A percentile compares a stretch with the other conserved stretches of the same genome.
Conservation (phyloP, 1,284 basidiomycete species). For the Prillingera fragicola region DNA sequence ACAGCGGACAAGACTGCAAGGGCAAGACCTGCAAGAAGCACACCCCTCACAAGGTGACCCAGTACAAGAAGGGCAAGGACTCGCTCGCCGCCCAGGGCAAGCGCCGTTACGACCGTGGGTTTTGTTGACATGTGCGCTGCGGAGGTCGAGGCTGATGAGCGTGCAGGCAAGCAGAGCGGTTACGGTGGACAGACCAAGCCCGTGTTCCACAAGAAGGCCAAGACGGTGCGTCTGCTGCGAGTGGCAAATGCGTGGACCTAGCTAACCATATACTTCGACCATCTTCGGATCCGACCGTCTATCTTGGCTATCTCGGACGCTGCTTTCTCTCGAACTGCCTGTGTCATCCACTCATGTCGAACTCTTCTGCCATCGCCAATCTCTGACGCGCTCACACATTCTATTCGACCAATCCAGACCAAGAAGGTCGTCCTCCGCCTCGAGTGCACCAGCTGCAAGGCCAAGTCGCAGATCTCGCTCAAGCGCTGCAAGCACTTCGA, state of each 20-base stretch:
- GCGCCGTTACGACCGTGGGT: conserved; percentile 90
- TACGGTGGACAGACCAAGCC: conserved; percentile 99
- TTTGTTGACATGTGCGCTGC: no score
- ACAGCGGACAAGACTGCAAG: no score
- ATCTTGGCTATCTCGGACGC: background rate
- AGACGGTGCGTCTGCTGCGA: conserved; percentile 47
- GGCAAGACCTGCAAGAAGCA: conserved; percentile 98
- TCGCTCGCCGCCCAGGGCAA: conserved; percentile 96
- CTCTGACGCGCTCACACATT: background rate
- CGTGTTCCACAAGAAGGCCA: conserved; percentile 82
- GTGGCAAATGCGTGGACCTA: no score
- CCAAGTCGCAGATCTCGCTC: conserved; percentile 91
- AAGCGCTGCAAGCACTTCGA: conserved; percentile 99
- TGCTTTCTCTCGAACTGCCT: no score
- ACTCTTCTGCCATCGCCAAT: background rate
- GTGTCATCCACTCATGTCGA: no score
- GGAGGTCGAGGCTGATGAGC: no score
- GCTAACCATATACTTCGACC: no score
- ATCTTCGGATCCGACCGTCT: background rate
- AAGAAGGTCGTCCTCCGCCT: conserved; percentile 98
- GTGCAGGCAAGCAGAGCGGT: conserved; percentile 76
- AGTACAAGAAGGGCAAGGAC: conserved; percentile 99
- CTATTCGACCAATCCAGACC: conserved; percentile 52
- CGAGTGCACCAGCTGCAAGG: conserved; percentile 98
- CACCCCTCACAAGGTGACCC: conserved; percentile 95